Percentiles rank a stretch among this genome's conserved stretches.
Conservation (phyloP, 345 rosid genomes). For the Lepidium africanum region DNA sequence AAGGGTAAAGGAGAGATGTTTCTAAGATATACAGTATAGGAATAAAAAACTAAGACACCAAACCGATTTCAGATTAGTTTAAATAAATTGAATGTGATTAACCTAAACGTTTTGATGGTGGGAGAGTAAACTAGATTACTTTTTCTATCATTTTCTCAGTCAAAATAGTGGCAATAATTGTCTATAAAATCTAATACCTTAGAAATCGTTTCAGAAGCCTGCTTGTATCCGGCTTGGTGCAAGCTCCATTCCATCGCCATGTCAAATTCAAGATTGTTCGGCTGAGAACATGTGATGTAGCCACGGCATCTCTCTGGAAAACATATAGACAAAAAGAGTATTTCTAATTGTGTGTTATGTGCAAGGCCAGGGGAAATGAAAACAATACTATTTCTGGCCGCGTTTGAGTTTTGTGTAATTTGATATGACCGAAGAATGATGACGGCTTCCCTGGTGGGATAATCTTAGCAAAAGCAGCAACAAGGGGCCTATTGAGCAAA, state of each 20-base stretch:
- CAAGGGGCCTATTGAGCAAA: slow-evolving; percentile 59
- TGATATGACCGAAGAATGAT: slow-evolving; percentile 61
- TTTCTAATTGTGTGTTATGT: background rate
- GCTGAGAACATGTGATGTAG: slow-evolving; percentile 91
- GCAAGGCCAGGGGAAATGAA: background rate
- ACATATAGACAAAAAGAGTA: background rate
- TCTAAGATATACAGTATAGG: background rate
- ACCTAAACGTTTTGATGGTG: background rate
- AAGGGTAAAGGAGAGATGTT: background rate
- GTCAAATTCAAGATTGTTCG: slow-evolving; percentile 77
- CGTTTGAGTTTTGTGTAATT: slow-evolving; percentile 35
- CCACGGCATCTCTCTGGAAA: slow-evolving; percentile 60
- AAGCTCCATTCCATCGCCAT: slow-evolving; percentile 86
- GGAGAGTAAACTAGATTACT: background rate
- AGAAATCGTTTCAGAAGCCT: slow-evolving; percentile 24
- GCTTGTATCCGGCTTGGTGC: slow-evolving; percentile 41
- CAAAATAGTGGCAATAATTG: background rate
- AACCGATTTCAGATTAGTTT: background rate
- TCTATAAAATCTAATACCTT: slow-evolving; percentile 33
- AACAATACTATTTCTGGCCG: slow-evolving; percentile 48
- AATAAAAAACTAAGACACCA: background rate
- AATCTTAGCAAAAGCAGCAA: slow-evolving; percentile 50
- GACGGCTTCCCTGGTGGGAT: slow-evolving; percentile 43
- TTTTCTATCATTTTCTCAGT: background rate
- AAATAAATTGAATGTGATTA: background rate